phyloP scores from a whole-genome alignment of 208 protist genomes.

The Phytomonas francai region DNA sequence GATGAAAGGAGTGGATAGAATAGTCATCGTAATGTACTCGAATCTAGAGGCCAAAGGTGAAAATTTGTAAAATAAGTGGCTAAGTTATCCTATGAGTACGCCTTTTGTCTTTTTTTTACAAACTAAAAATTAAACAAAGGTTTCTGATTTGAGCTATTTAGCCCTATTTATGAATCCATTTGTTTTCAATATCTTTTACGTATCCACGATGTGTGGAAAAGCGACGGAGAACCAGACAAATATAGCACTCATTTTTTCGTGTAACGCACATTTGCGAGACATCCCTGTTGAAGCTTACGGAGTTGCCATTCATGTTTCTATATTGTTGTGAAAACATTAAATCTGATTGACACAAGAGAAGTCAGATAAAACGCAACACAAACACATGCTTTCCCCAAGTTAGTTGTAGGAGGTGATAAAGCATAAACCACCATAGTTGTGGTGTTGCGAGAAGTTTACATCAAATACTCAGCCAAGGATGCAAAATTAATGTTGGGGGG shows the following conservation, averaged over 20 bases:
- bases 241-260: neutral
- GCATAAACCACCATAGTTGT: neutral
- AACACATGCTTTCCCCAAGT: neutral
- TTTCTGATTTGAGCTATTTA: neutral
- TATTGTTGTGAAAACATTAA: neutral
- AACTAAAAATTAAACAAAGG: neutral
- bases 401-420: no score
- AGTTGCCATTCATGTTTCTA: neutral
- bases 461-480: neutral
- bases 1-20: constrained; percentile 13
- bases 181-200: neutral
- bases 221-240: neutral
- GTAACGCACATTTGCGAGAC: neutral
- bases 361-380: neutral
- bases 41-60: neutral
- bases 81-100: neutral
- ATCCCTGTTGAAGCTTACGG: neutral
- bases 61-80: constrained; percentile 9
- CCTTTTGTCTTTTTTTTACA: no score
- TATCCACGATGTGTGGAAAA: neutral
- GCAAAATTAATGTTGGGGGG: neutral
- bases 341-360: neutral
- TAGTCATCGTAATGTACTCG: constrained; percentile 8
- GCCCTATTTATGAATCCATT: neutral
- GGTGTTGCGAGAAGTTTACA: neutral